Evolutionary conservation across 2,329 filamentous ascomycete genomes (phyloP).

Genomic region (Penicillium sp.): DNA sequence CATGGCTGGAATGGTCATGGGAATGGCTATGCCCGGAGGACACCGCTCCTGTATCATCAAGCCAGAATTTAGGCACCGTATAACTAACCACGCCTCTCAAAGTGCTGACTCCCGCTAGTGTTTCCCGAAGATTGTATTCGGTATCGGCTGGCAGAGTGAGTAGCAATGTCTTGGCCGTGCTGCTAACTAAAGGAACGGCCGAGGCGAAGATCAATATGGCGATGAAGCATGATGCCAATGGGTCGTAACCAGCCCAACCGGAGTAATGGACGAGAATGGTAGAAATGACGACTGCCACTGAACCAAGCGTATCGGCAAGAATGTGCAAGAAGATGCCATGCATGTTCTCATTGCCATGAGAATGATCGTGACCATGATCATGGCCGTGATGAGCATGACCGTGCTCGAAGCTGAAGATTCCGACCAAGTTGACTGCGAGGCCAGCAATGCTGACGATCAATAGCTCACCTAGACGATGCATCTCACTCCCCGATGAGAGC

Average conservation of each 20-base stretch:
- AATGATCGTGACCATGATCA: slow-evolving; percentile 48
- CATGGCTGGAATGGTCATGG: slow-evolving; percentile 30
- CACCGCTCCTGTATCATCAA: slow-evolving; percentile 64
- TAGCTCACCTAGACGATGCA: slow-evolving; percentile 80
- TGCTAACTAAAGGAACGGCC: slow-evolving; percentile 81
- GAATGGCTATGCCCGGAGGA: slow-evolving; percentile 42
- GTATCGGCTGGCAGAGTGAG: slow-evolving; percentile 80
- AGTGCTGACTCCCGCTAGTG: slow-evolving; percentile 76
- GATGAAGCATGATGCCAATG: slow-evolving; percentile 89
- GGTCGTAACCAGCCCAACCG: slow-evolving; percentile 93
- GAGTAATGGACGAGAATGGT: slow-evolving; percentile 83
- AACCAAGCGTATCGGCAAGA: slow-evolving; percentile 89
- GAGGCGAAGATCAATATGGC: slow-evolving; percentile 91
- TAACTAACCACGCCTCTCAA: slow-evolving; percentile 84
- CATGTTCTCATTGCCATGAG: slow-evolving; percentile 94
- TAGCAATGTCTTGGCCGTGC: slow-evolving; percentile 77
- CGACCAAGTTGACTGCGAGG: slow-evolving; percentile 85
- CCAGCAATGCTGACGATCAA: slow-evolving; percentile 85
- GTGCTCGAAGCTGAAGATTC: slow-evolving; percentile 80
- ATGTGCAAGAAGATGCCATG: slow-evolving; percentile 95
- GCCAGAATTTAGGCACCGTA: slow-evolving; percentile 86
- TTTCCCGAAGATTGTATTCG: slow-evolving; percentile 86
- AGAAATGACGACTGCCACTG: slow-evolving; percentile 88
- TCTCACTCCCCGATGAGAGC: slow-evolving; percentile 77
- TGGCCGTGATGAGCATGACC: slow-evolving; percentile 58